phyloP scores from a whole-genome alignment of 1,139 yeast species.

The Yamadazyma conglobata region DNA sequence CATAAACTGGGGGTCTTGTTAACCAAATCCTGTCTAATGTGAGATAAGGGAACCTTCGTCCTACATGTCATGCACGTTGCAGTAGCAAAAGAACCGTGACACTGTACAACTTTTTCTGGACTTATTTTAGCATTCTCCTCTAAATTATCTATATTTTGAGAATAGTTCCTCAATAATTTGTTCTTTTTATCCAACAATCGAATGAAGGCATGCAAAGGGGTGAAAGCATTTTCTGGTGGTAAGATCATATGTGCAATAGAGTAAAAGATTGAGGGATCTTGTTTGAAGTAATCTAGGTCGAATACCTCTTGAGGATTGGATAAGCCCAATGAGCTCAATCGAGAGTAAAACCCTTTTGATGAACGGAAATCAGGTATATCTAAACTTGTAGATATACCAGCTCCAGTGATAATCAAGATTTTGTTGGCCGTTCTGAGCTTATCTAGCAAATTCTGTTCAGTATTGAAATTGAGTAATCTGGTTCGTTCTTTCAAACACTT shows the following conservation, averaged over 20 bases:
- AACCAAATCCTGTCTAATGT: slow-evolving; percentile 60
- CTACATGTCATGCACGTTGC: slow-evolving; percentile 87
- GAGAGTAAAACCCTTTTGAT: slow-evolving; percentile 78
- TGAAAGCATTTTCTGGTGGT: slow-evolving; percentile 70
- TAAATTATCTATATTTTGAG: slow-evolving; percentile 91
- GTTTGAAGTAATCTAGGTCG: slow-evolving; percentile 66
- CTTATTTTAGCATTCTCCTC: slow-evolving; percentile 81
- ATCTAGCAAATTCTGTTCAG: slow-evolving; percentile 58
- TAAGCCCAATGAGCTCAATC: slow-evolving; percentile 66
- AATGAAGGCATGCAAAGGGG: slow-evolving; percentile 87
- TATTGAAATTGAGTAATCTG: slow-evolving; percentile 48
- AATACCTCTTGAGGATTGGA: slow-evolving; percentile 95
- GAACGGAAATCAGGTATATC: slow-evolving; percentile 97
- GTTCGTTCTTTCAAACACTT: slow-evolving; percentile 54
- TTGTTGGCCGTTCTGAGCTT: slow-evolving; percentile 54
- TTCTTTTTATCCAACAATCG: slow-evolving; percentile 70
- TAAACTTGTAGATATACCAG: slow-evolving; percentile 89
- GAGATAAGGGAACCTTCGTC: slow-evolving; percentile 63
- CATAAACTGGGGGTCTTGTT: slow-evolving; percentile 66
- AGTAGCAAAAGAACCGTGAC: slow-evolving; percentile 93
- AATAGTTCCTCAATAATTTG: slow-evolving; percentile 80
- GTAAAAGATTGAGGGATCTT: slow-evolving; percentile 82
- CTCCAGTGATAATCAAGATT: slow-evolving; percentile 85
- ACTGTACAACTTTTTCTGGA: slow-evolving; percentile 73
- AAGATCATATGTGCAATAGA: slow-evolving; percentile 83